Base-by-base conservation (phyloP, 2,329 filamentous ascomycete species). In the Hymenoscyphus albidus region DNA sequence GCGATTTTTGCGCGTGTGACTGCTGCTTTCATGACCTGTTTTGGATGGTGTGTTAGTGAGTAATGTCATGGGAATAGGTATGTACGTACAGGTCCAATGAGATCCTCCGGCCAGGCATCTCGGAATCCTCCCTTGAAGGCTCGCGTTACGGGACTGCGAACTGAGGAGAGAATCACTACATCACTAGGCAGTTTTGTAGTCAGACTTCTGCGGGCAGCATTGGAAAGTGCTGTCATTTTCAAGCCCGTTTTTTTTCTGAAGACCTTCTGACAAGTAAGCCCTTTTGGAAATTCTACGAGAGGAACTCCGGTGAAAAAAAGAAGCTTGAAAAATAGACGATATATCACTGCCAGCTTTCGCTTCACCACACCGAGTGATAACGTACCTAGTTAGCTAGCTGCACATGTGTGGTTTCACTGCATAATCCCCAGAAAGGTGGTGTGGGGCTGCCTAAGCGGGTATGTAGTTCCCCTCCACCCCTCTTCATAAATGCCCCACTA, bases 91-190 rank as follows among this genome's bases (percentile, higher is more conserved):
- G 80, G 77, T 18, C 81, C 80, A 62, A 89, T 83, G 62, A 90
- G 79, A 75, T 89, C 86, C 76, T 90, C 87, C 64, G 88, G 87
- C 75, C 88, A 85, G 31, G 87, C 84, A 74, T 89, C 83, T 75
- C 84, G 83, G 73, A 90, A 83, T 10, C 84, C 85, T 69, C 87
- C 87, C 73, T 89, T 89, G 76, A 86, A 86, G 42, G 86, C 85
- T 68, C 85, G 79, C 10, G 87, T 89, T 44, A 90, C 81, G 6
- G 87, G 85, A 18, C 86, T 89, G 65, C 88, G 84, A 51, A 89
- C 80, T 9, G 86, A 84, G 54, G 87, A 88, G 67, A 89, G 84
- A 68, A 90, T 83, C 70, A 90, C 85, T 51, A 89, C 81, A 74
- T 90, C 87, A 64, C 83, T 81, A 10, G 86, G 83, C 40, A 81